A percentile compares a stretch with the other conserved stretches of the same genome.
Conservation (phyloP, 441 rosid species). For the Dalechampia spathulata region DNA sequence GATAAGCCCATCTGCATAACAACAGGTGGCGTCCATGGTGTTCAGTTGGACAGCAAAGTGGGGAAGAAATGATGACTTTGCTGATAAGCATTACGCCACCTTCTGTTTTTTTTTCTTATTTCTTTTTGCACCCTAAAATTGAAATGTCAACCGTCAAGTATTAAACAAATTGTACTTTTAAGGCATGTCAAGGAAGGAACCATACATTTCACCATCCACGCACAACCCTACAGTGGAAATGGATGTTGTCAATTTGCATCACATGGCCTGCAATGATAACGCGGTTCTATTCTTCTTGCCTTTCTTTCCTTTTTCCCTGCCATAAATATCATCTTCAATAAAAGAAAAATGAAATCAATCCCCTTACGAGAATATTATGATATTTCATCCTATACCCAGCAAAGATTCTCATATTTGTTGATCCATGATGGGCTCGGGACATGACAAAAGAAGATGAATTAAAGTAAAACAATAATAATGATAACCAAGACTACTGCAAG, state of each 20-base stretch:
- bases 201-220: background rate
- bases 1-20: too few species aligned
- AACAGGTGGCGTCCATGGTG: too few species aligned
- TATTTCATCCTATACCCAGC: background rate
- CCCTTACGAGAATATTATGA: too few species aligned
- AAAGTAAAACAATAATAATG: background rate
- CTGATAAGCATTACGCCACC: background rate
- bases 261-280: background rate
- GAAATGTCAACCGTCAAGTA: background rate
- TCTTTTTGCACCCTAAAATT: background rate
- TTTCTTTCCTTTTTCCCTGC: background rate
- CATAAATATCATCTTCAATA: background rate
- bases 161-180: background rate
- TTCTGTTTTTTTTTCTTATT: background rate
- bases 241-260: background rate
- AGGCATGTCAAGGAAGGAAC: background rate
- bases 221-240: background rate
- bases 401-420: background rate
- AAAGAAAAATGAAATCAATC: background rate
- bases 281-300: background rate
- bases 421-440: background rate
- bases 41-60: too few species aligned
- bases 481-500: background rate
- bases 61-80: background rate
- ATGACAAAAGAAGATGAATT: slow-evolving; percentile 3